These are phyloP conservation scores for Hordeum marinum DNA, from an alignment of 176 grass and related monocot species.

Conservation along the genomic window DNA sequence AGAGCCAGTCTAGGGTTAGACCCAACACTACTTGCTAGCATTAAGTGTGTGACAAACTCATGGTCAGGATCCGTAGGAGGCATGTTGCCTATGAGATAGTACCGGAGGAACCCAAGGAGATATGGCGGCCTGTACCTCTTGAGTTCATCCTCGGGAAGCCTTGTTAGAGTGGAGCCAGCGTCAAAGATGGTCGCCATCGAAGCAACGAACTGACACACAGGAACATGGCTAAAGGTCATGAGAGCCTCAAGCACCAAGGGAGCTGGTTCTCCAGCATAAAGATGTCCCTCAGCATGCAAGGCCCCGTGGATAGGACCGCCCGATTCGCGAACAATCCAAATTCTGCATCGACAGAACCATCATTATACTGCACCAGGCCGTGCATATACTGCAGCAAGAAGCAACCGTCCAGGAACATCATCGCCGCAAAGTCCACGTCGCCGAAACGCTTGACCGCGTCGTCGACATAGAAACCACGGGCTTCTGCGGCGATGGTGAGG, in stretches of 20 bases:
- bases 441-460: neutral
- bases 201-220: too few species aligned
- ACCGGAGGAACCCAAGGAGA: neutral
- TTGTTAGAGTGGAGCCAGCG: neutral
- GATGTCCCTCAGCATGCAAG: neutral
- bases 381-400: neutral
- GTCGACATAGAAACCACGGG: neutral
- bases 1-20: too few species aligned
- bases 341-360: neutral
- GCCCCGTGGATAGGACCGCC: neutral
- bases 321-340: neutral
- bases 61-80: neutral
- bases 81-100: neutral
- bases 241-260: neutral
- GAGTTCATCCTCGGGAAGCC: neutral
- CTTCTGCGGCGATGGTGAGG: too few species aligned
- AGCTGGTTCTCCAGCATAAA: neutral
- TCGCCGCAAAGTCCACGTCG: neutral
- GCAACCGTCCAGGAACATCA: slow-evolving; percentile 2
- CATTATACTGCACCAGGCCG: neutral
- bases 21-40: too few species aligned
- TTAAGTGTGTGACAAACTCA: neutral
- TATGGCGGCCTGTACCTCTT: neutral
- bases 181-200: neutral
- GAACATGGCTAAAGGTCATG: neutral